Base-by-base conservation (phyloP, 768 basidiomycete species). In the Lanmaoa pseudosensibilis region DNA sequence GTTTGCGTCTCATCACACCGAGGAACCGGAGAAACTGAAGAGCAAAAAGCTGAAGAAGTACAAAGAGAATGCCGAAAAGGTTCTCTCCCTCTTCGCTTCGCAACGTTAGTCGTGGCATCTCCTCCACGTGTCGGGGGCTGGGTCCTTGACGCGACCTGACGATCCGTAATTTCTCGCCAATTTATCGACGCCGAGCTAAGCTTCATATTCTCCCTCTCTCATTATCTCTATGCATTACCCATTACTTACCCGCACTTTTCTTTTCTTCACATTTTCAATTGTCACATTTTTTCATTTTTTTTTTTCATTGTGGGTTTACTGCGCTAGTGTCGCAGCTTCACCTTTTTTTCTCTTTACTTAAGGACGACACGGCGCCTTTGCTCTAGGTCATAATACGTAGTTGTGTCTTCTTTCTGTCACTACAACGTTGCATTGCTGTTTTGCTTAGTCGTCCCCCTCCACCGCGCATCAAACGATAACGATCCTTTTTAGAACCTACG, bases 1-100 rank as follows among this genome's bases (percentile, higher is more conserved):
- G 52, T 55, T 63, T 23, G 27, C 53, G 5, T 62, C 73, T 18
- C 66, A 74, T 27, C 66, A 67, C 10, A 56, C 55, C 5, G 78
- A 80, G 49, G 76, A 81, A 55, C 75, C 78, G n/a, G 81, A 85
- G 65, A 86, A 83, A 68, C 76, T 76, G 58, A 86, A 81, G 82
- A 84, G 71, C 66, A 90, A 83, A 77, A 92, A 88, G 73, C 70
- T 90, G 72, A 89, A 87, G 79, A 91, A 86, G 75, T 90, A 90
- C 77, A 92, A 92, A 75, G 86, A 91, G 67, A 88, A 86, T 58
- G 90, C 91, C 3, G 90, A 92, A 77, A 92, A 92, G 61, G 81
- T 93, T 53, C 79, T 93, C 55, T 90, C 90, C 33, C 76, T 93
- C 60, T 92, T 93, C 71, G 86, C 87, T 41, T 83, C 87, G 27